phyloP scores from a whole-genome alignment of 1,284 basidiomycete species.

The Rhodotorula sp. region DNA sequence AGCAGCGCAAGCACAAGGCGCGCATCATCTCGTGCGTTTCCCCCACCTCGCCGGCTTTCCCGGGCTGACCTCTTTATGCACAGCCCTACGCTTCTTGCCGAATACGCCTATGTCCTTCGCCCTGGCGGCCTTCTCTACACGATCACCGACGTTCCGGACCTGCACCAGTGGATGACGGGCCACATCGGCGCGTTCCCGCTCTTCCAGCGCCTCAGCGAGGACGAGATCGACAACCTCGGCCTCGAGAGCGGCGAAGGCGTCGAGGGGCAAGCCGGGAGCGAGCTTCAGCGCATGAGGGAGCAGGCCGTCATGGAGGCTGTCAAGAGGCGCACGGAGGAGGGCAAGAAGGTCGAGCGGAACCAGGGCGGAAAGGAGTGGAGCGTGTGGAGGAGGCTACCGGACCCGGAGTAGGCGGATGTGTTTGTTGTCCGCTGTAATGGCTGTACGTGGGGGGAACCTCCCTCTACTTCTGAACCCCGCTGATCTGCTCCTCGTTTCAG shows the following conservation, averaged over 20 bases:
- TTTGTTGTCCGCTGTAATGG: neutral
- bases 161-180: constrained; percentile 92
- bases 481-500: neutral
- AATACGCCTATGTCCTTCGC: constrained; percentile 88
- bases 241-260: constrained; percentile 37
- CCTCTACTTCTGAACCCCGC: neutral
- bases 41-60: neutral
- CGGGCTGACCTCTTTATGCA: neutral
- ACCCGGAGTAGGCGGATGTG: constrained; percentile 20
- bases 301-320: constrained; percentile 74
- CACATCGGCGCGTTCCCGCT: constrained; percentile 84
- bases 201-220: constrained; percentile 77
- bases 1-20: constrained; percentile 94
- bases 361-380: constrained; percentile 63
- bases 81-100: constrained; percentile 77
- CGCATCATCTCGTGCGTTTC: constrained; percentile 52
- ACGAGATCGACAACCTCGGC: constrained; percentile 60
- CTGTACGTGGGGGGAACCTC: neutral
- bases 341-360: constrained; percentile 93
- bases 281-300: constrained; percentile 59
- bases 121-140: constrained; percentile 95
- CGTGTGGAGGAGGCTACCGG: constrained; percentile 42
- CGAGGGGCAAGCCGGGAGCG: constrained; percentile 23
- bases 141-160: constrained; percentile 92
- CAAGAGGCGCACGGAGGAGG: constrained; percentile 86